Evolutionary conservation across 305 asterid genomes (phyloP).

Genomic region (Fraxinus xanthoxyloides): DNA sequence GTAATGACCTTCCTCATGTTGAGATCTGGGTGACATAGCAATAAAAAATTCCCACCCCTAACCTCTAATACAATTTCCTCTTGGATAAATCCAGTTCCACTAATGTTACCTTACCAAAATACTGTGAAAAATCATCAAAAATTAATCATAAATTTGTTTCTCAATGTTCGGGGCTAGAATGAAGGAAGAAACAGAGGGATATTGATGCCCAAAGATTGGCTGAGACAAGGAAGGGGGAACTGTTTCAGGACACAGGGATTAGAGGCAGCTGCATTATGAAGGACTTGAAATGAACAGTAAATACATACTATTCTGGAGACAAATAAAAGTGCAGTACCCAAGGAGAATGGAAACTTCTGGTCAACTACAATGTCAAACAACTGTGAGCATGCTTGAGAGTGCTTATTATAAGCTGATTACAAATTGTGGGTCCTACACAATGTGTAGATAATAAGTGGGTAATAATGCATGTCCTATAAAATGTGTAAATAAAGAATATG

Average conservation of each 20-base stretch:
- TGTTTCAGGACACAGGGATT: not conserved
- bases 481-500: not conserved
- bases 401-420: not conserved
- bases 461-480: not conserved
- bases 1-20: not conserved
- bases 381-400: not conserved
- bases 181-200: not conserved
- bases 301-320: not conserved
- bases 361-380: not conserved
- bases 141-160: not conserved
- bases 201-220: not conserved
- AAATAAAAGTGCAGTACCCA: not conserved
- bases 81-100: not conserved
- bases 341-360: not conserved
- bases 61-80: not conserved
- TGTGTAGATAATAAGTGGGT: not conserved
- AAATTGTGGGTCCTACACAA: not conserved
- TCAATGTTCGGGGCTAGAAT: not conserved
- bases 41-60: not conserved
- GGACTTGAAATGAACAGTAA: not conserved
- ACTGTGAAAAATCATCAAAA: not conserved
- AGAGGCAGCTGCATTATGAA: not conserved
- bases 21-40: not conserved
- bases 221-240: not conserved
- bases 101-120: not conserved